Base-by-base conservation (phyloP, 192 early-diverging fungal species). In the Gonapodya sp. region DNA sequence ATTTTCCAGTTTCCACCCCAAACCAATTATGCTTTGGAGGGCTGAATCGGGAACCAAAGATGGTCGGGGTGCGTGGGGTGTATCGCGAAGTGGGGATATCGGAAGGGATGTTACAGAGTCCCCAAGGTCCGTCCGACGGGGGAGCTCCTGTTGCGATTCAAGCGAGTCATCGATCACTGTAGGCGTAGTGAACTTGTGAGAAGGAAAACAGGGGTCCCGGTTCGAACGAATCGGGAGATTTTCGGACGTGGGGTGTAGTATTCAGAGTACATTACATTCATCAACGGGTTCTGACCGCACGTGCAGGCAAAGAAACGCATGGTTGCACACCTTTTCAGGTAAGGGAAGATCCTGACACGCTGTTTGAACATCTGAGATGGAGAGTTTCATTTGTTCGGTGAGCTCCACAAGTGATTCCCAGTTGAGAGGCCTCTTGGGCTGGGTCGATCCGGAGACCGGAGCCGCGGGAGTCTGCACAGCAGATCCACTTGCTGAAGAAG, bases 351-450 rank as follows among this genome's bases (percentile, higher is more conserved):
- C 91, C 36, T 77, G 36, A 77, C 91, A 92, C 35, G 89, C 86
- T 35, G 91, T 89, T 79, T 92, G 86, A 24, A 92, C 73, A 16
- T 88, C 87, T 31, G 86, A 84, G n/a, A 91, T 89, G 36, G 86
- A 85, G 35, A 88, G 84, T 35, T 85, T 83, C 81, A 91, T 85
- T 34, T 84, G 35, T 36, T 90, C 89, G 37, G 83, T 82, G 1
- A 92, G 81, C 18, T 83, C 85, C 0, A 87, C 85, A 75, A 87
- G 87, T 34, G 85, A 84, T 73, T 92, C 91, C 91, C 91, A 92
- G 78, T 90, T n/a, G n/a, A n/a, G n/a, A n/a, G n/a, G n/a, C n/a
- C n/a, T n/a, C n/a, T n/a, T n/a, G n/a, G n/a, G n/a, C n/a, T n/a
- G n/a, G n/a, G n/a, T n/a, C n/a, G n/a, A n/a, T n/a, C n/a, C n/a